Base-by-base conservation (phyloP, 768 basidiomycete genomes). In the Tephrocybe sp. region DNA sequence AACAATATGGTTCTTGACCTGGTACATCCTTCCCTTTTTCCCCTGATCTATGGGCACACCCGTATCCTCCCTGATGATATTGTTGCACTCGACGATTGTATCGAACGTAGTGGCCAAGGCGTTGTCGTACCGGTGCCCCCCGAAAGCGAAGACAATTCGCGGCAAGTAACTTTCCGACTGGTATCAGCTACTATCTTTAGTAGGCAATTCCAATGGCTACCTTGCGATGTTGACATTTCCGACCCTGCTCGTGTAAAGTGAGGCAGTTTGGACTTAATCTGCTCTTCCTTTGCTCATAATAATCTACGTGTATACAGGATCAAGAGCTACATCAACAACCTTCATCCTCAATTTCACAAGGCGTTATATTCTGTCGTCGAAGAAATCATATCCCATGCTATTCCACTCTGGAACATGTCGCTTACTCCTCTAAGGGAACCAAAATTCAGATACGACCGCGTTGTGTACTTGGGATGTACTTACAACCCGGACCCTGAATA, bases 281-380 rank as follows among this genome's bases (percentile, higher is more conserved):
- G 33, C 11, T 9, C 8, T 7, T 18, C 24, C 24, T 19, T 19
- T 15, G 12, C 42, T 38, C 23, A 49, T 12, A 1, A 23, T 19
- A 1, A 23, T 19, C 18, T 29, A 29, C 27, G 27, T 11, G 11
- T 11, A 11, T 19, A 3, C 7, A 69, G 67, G 42, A 66, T 69
- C 18, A 64, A 60, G 12, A 67, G 65, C 11, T 75, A 77, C 50
- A 74, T 75, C 59, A 75, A 74, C 54, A 73, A 72, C 37, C 57
- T 75, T 5, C 65, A 73, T 47, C 74, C 72, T 1, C 40, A 52
- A 8, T 47, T 47, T 15, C 56, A 60, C 33, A 45, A 50, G 34
- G 27, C 45, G 10, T 61, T 72, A 15, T 68, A 67, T 48, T 12
- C 24, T 10, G 41, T 62, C 10, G 47, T 70, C n/a, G 62, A 66